Evolutionary conservation across 177 flowering plant species (phyloP).

Genomic region (Telopea speciosissima): DNA sequence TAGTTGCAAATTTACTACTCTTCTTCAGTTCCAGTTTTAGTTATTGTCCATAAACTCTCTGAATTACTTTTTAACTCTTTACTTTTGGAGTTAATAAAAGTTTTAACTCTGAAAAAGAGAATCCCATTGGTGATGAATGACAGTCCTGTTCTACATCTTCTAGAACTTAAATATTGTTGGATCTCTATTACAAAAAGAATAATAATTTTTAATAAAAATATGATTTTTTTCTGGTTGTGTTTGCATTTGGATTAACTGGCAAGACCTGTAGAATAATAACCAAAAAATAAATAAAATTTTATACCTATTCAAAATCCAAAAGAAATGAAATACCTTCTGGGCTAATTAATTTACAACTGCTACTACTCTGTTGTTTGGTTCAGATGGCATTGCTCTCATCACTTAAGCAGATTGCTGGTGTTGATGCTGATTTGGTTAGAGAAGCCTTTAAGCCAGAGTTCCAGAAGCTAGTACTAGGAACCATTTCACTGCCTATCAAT

Average conservation of each 20-base stretch:
- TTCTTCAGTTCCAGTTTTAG: not conserved
- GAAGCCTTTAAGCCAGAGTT: conserved; percentile 60
- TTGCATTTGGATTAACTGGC: not conserved
- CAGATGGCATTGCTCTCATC: conserved; percentile 81
- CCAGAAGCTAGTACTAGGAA: conserved; percentile 67
- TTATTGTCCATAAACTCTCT: not conserved
- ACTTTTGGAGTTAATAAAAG: not conserved
- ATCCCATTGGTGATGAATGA: not conserved
- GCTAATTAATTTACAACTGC: not conserved
- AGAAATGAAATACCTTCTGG: not conserved
- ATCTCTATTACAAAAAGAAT: not conserved
- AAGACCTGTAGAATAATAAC: not conserved
- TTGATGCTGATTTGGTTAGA: conserved; percentile 36
- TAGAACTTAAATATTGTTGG: not conserved
- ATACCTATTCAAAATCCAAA: no score
- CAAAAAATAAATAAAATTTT: no score
- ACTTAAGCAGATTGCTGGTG: conserved; percentile 56
- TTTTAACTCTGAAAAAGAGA: not conserved
- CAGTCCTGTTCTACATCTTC: not conserved
- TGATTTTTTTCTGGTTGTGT: no score
- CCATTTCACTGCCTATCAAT: conserved; percentile 79
- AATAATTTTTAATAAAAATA: no score
- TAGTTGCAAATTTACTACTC: conserved; percentile 7
- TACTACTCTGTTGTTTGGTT: conserved; percentile 2
- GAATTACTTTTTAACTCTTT: not conserved